phyloP scores from a whole-genome alignment of 305 asterid species.

The Fraxinus latifolia region DNA sequence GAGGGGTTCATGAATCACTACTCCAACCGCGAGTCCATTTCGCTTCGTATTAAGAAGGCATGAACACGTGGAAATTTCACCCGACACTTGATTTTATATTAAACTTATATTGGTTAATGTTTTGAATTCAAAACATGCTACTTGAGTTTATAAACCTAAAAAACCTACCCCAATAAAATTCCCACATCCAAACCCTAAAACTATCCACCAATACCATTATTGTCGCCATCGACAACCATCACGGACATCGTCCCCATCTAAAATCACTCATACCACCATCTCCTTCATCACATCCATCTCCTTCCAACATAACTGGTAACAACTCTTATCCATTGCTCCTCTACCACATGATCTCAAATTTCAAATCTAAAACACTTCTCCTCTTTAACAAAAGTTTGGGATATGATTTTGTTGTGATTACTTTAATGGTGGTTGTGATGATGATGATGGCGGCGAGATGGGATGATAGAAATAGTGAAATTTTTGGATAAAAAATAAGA shows the following conservation, averaged over 20 bases:
- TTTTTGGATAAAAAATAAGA: not conserved
- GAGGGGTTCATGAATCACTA: not conserved
- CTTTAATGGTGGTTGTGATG: not conserved
- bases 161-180: not conserved
- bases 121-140: not conserved
- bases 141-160: not conserved
- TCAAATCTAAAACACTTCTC: not conserved
- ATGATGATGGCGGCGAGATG: not conserved
- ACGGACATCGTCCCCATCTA: not conserved
- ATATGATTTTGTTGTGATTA: not conserved
- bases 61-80: not conserved
- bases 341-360: not conserved
- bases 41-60: not conserved
- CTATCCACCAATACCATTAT: not conserved
- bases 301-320: not conserved
- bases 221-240: not conserved
- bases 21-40: not conserved
- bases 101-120: not conserved
- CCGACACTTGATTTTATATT: not conserved
- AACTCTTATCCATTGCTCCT: not conserved
- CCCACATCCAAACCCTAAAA: not conserved
- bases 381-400: not conserved
- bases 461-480: not conserved
- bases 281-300: not conserved
- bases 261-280: not conserved